Percentiles rank a stretch among this genome's conserved stretches.
These are phyloP conservation scores for Stromatinia cepivora DNA, from an alignment of 2,329 filamentous ascomycete genomes.

Conservation along the genomic window DNA sequence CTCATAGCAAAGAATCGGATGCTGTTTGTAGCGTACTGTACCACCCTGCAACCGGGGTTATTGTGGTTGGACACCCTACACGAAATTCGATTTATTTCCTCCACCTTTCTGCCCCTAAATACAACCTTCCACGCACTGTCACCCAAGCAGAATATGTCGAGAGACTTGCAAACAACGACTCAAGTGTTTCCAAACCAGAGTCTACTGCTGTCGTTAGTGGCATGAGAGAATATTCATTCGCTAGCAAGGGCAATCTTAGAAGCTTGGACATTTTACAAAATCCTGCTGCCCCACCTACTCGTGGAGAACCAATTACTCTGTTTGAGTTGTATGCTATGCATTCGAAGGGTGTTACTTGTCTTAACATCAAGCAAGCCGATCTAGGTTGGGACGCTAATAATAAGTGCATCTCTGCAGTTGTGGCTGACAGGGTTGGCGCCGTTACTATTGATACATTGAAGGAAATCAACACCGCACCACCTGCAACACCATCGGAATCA, in stretches of 20 bases:
- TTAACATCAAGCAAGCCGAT: constrained; percentile 83
- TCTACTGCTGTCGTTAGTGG: constrained; percentile 97
- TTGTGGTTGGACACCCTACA: constrained; percentile 92
- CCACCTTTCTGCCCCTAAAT: constrained; percentile 90
- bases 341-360: constrained; percentile 90
- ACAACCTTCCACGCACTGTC: constrained; percentile 74
- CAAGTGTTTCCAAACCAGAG: constrained; percentile 77
- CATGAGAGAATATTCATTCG: constrained; percentile 91
- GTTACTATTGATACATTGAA: constrained; percentile 69
- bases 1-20: constrained; percentile 93
- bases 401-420: constrained; percentile 77
- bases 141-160: constrained; percentile 87
- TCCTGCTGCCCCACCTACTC: constrained; percentile 61
- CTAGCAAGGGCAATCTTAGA: constrained; percentile 79
- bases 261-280: constrained; percentile 85
- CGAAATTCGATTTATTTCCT: constrained; percentile 98
- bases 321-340: constrained; percentile 98
- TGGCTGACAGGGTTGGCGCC: constrained; percentile 71
- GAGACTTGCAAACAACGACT: constrained; percentile 70
- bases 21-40: constrained; percentile 98
- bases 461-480: constrained; percentile 43
- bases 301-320: constrained; percentile 66
- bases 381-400: constrained; percentile 90
- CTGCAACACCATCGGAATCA: constrained; percentile 17
- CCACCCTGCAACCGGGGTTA: constrained; percentile 87